Conservation (phyloP, 345 rosid species). For the Sonneratia caseolaris region DNA sequence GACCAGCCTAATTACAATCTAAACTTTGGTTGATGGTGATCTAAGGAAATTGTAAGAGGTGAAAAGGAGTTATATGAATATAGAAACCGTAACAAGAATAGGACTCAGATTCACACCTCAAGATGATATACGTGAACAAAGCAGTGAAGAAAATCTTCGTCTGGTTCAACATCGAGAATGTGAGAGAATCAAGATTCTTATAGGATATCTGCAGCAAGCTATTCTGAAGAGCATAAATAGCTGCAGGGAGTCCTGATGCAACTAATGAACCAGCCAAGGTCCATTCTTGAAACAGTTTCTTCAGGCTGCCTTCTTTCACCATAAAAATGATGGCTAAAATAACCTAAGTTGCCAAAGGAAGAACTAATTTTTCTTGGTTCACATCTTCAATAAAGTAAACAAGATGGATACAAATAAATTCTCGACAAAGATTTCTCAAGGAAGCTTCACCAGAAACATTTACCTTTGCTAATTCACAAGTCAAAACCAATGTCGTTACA, state of each 20-base stretch:
- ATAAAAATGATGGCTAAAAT: conserved; percentile 68
- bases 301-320: conserved; percentile 71
- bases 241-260: conserved; percentile 97
- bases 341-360: conserved; percentile 38
- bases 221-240: conserved; percentile 89
- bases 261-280: conserved; percentile 77
- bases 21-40: background rate
- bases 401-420: background rate
- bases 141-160: conserved; percentile 94
- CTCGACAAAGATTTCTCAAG: background rate
- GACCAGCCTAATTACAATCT: background rate
- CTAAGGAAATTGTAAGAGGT: background rate
- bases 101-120: conserved; percentile 41
- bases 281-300: conserved; percentile 60
- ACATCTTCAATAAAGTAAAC: background rate
- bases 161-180: conserved; percentile 93
- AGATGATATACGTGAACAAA: conserved; percentile 60
- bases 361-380: conserved; percentile 2
- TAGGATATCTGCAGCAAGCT: conserved; percentile 98
- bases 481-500: conserved; percentile 83
- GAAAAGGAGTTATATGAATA: background rate
- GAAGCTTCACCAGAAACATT: conserved; percentile 1
- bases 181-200: conserved; percentile 87
- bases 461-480: conserved; percentile 88
- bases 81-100: background rate